Base-by-base conservation (phyloP, 352 stramenopile species). In the Globisporangium takayamanum region DNA sequence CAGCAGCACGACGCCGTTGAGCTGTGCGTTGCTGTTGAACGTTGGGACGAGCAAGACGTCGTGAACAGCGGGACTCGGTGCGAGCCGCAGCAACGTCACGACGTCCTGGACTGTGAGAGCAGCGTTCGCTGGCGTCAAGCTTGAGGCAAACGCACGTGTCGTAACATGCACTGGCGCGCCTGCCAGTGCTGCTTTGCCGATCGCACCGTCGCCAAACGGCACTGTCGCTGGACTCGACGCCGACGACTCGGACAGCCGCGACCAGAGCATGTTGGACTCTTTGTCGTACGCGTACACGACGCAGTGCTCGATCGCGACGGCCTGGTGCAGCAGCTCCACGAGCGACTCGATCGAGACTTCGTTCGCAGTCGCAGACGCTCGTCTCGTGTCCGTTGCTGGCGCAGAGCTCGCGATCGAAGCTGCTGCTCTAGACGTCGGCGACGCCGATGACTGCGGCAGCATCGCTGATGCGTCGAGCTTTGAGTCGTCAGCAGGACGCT, bases 1-100 rank as follows among this genome's bases (percentile, higher is more conserved):
- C 22, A 90, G 70, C 28, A 87, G 59, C 26, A 85, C 73, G 30
- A 88, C 74, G 25, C 80, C 77, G 57, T 86, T 86, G 39, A 89
- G 69, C 58, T 69, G 67, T 5, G 72, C 60, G 25, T 66, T 63
- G 25, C 53, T 62, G 33, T 72, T 76, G 46, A 80, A 72, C 48
- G 74, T 87, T 1, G 80, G 80, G 2, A 88, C 57, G 52, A 76
- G 80, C 10, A 89, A 62, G 36, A 78, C 68, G 33, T 82, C 72
- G 11, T 63, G 62, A 42, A 79, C 67, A 8, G 72, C 70, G 12
- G 68, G 49, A 18, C 48, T 25, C 8, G 60, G 53, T 26, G 50
- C 18, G 14, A 37, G 15, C 2, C 36, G 22, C 7, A 71, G 51
- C 33, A 55, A 54, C 2, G 54, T 33, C 20, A 66, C 65, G 30